Evolutionary conservation across 2,329 filamentous ascomycete species (phyloP), one percentile per base, ranked within the genome.

Genomic region (Dichotomopilus funicola): DNA sequence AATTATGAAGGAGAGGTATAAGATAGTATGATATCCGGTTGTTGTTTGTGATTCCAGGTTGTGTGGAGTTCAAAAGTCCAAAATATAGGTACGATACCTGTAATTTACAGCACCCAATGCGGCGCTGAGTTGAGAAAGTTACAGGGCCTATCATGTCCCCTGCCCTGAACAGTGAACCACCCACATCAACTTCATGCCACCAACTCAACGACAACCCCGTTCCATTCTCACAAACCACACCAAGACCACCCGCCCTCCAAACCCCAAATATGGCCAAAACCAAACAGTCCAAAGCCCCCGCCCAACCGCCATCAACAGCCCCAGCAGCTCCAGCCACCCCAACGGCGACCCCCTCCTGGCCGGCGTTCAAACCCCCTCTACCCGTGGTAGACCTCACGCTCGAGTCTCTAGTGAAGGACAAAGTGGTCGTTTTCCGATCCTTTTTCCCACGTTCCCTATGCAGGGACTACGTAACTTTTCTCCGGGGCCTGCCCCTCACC

Each of bases 381-480:
- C 86, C 88, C 46, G 72, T 86, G 45, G 73, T 78, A 47, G 79
- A 87, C 62, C 81, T 95, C 11, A 66, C 69, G 6, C 76, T 89
- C 34, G 75, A 83, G 36, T 73, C 81, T 0, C 73, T 82, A 44
- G 70, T 75, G 11, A 67, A 73, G 11, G 75, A 80, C 59, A 90
- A 91, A 66, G 88, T 95, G 51, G 73, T 91, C 49, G 79, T 89
- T 4, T 77, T 94, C 55, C 78, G 82, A 2, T 86, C 83, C 59
- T 86, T 95, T 68, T 90, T 89, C 73, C 87, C 89, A 0, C 78
- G 81, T 8, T 82, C 77, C 3, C 78, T 95, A 5, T 94, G 89
- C 75, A 85, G 84, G 62, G 82, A 79, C 55, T 95, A 92, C 68
- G 80, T 90, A 49, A 77, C 81, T 1, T 94, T 92, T 64, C 79